Evolutionary conservation across 1,139 yeast genomes (phyloP).

Genomic region (Debaryomyces fabryi): DNA sequence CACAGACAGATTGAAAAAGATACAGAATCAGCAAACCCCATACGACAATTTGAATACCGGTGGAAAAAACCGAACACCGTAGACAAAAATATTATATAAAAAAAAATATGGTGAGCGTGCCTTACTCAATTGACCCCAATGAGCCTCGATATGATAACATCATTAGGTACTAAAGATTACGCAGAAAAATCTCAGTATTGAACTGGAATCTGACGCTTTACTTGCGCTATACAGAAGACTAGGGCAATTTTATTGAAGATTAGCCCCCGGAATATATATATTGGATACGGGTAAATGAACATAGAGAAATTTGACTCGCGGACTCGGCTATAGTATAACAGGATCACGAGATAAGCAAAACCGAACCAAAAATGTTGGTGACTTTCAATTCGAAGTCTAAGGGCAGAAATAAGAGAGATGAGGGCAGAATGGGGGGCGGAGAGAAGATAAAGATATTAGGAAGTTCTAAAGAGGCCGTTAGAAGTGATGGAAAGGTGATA

Average conservation of each 20-base stretch:
- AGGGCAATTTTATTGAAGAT: not conserved
- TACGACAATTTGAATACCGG: too few species aligned
- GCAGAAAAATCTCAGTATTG: not conserved
- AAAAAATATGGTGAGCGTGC: not conserved
- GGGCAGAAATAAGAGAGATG: not conserved
- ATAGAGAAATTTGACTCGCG: not conserved
- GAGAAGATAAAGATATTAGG: not conserved
- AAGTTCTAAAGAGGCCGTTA: not conserved
- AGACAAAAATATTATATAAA: not conserved
- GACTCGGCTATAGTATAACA: not conserved
- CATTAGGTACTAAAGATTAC: not conserved
- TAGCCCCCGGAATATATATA: not conserved
- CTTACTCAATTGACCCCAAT: not conserved
- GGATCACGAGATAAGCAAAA: not conserved
- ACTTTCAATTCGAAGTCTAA: constrained; percentile 17
- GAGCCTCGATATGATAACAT: not conserved
- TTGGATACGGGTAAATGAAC: not conserved
- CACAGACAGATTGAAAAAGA: too few species aligned
- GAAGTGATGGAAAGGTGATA: not conserved
- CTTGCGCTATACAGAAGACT: not conserved
- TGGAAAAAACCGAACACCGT: not conserved
- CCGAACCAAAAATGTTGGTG: constrained; percentile 17
- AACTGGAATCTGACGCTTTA: not conserved
- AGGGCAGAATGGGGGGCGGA: not conserved
- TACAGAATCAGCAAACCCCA: too few species aligned